These are phyloP conservation scores for Yueomyces sp. DNA, from an alignment of 805 yeast genomes.

Conservation along the genomic window DNA sequence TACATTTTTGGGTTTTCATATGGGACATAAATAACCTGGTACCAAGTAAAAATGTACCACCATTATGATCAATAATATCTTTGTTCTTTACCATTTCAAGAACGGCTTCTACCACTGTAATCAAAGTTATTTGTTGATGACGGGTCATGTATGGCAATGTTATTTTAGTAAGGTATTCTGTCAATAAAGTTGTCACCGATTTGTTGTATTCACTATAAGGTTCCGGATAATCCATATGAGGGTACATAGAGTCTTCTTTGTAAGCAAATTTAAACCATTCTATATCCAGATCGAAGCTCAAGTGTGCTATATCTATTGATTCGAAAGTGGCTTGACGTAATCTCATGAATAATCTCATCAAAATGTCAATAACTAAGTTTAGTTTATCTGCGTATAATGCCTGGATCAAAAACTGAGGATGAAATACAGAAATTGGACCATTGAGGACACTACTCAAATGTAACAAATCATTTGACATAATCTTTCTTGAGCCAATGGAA, in stretches of 20 bases:
- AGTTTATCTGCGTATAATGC: constrained; percentile 49
- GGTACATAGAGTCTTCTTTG: constrained; percentile 13
- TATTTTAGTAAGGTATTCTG: constrained; percentile 46
- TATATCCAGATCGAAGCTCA: constrained; percentile 22
- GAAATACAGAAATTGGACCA: constrained; percentile 83
- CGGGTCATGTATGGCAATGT: constrained; percentile 74
- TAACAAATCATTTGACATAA: constrained; percentile 41
- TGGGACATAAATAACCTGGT: constrained; percentile 51
- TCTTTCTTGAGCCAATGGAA: constrained; percentile 46
- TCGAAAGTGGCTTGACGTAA: constrained; percentile 42
- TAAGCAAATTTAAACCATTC: constrained; percentile 16
- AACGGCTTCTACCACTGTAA: constrained; percentile 54
- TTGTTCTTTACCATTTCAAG: constrained; percentile 36
- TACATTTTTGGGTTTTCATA: constrained; percentile 32
- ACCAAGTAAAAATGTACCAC: constrained; percentile 58
- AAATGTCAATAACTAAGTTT: constrained; percentile 39
- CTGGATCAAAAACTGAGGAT: constrained; percentile 80
- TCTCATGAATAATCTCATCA: constrained; percentile 38
- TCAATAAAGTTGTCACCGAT: constrained; percentile 33
- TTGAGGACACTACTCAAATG: constrained; percentile 66
- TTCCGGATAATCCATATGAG: constrained; percentile 21
- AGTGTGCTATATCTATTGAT: constrained; percentile 19
- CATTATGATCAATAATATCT: constrained; percentile 34
- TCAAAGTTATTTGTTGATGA: constrained; percentile 79
- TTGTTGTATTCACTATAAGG: constrained; percentile 30